Evolutionary conservation across 257 asterid species (phyloP).

Genomic region (Nicotiana attenuata): DNA sequence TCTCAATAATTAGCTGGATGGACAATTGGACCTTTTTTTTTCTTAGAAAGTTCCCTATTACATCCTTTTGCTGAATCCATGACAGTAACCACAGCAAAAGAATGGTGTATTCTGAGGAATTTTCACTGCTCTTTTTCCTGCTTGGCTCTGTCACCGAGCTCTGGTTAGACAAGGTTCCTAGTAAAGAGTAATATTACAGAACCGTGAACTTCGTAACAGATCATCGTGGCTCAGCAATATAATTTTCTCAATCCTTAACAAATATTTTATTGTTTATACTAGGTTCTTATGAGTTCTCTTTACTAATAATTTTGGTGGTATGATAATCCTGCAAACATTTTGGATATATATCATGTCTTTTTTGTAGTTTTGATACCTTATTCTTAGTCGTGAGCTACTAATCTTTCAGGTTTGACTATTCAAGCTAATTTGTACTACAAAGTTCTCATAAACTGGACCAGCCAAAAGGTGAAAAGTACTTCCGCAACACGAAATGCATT

Average conservation of each 20-base stretch:
- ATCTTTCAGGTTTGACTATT: conserved; percentile 71
- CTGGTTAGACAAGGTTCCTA: background rate
- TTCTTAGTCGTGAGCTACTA: background rate
- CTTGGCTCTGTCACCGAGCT: background rate
- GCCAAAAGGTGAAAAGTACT: conserved; percentile 93
- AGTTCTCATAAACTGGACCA: conserved; percentile 83
- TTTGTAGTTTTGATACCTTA: background rate
- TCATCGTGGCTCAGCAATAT: background rate
- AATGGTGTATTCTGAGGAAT: background rate
- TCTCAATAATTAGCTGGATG: too few relatives aligned
- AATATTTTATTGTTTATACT: background rate
- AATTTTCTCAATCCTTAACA: background rate
- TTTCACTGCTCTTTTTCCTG: background rate
- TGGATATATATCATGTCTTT: background rate
- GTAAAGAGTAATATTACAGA: background rate
- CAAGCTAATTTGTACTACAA: conserved; percentile 87
- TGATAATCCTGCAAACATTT: background rate
- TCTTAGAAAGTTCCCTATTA: too few relatives aligned
- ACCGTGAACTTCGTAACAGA: background rate
- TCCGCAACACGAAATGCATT: conserved; percentile 75
- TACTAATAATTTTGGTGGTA: background rate
- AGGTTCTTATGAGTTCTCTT: background rate
- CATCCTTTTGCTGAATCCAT: background rate
- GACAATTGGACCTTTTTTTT: too few relatives aligned
- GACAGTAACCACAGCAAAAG: background rate